phyloP scores from a whole-genome alignment of 768 basidiomycete species.

The Trametes coccinea region DNA sequence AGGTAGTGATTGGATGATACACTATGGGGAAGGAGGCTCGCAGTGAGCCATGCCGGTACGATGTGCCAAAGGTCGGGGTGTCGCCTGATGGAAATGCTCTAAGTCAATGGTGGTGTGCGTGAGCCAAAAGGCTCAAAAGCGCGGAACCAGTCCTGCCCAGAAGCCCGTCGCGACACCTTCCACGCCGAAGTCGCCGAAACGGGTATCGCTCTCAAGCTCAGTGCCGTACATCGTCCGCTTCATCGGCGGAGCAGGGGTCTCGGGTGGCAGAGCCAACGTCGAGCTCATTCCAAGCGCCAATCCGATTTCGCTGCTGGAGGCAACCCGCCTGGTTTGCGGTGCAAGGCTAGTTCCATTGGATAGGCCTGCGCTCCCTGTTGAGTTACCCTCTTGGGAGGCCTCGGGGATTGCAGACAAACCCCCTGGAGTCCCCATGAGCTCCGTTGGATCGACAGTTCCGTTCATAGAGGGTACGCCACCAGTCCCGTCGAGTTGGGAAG shows the following conservation, averaged over 20 bases:
- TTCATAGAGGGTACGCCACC: background rate
- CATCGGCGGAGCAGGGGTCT: conserved; percentile 47
- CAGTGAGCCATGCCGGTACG: conserved; percentile 6
- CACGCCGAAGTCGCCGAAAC: conserved; percentile 83
- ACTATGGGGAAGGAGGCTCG: background rate
- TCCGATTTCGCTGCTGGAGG: conserved; percentile 47
- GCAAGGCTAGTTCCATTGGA: background rate
- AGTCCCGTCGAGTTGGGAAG: background rate
- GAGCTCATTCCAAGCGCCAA: conserved; percentile 45
- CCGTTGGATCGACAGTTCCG: conserved; percentile 18
- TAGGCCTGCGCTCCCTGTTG: background rate
- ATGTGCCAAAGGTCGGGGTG: conserved; percentile 12
- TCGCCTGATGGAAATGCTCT: conserved; percentile 1
- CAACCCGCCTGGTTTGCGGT: conserved; percentile 12
- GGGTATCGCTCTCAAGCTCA: conserved; percentile 76
- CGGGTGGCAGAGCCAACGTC: conserved; percentile 40
- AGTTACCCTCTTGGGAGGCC: background rate
- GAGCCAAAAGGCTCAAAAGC: conserved; percentile 15
- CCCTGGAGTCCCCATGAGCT: conserved; percentile 9
- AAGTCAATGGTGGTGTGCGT: conserved; percentile 4
- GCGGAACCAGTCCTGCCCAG: conserved; percentile 47
- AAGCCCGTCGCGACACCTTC: conserved; percentile 75
- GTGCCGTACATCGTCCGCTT: conserved; percentile 84
- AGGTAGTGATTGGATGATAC: background rate
- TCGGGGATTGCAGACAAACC: background rate